phyloP scores from a whole-genome alignment of 495 filamentous ascomycete genomes.

The Hyaloscypha variabilis region DNA sequence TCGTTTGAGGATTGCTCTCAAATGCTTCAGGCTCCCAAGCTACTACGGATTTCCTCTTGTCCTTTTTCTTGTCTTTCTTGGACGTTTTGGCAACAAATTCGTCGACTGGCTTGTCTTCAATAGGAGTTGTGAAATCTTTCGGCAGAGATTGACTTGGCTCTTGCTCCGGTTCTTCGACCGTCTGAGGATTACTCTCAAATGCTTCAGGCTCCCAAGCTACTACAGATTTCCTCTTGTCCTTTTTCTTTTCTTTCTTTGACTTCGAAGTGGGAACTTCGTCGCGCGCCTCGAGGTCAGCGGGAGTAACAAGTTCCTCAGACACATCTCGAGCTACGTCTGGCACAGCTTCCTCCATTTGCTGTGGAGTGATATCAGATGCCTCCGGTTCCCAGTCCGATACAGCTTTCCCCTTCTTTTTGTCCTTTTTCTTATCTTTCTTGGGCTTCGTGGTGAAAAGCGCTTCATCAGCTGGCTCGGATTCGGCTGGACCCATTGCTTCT shows the following conservation, averaged over 20 bases:
- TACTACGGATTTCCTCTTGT: neutral
- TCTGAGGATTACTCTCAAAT: neutral
- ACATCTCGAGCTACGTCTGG: neutral
- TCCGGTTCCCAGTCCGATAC: constrained; percentile 23
- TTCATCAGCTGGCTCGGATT: neutral
- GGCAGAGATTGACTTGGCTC: neutral
- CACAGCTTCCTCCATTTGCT: neutral
- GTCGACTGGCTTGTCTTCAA: neutral
- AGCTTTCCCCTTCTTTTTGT: constrained; percentile 42
- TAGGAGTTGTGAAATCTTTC: neutral
- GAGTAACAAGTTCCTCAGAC: neutral
- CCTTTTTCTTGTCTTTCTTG: constrained; percentile 32
- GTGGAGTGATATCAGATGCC: constrained; percentile 1
- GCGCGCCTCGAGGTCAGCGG: neutral
- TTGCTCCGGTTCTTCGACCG: neutral
- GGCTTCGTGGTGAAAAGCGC: constrained; percentile 16
- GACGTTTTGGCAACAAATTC: constrained; percentile 16
- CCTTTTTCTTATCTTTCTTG: constrained; percentile 34
- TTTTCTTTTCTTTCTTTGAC: constrained; percentile 20
- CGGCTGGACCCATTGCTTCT: neutral
- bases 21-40: neutral
- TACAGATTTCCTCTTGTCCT: neutral
- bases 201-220: constrained; percentile 1
- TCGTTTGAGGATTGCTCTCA: neutral
- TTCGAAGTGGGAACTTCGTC: constrained; percentile 14